A percentile compares a stretch with the other conserved stretches of the same genome.
These are phyloP conservation scores for Mediolabrus comicus DNA, from an alignment of 108 stramenopile genomes.

Conservation along the genomic window DNA sequence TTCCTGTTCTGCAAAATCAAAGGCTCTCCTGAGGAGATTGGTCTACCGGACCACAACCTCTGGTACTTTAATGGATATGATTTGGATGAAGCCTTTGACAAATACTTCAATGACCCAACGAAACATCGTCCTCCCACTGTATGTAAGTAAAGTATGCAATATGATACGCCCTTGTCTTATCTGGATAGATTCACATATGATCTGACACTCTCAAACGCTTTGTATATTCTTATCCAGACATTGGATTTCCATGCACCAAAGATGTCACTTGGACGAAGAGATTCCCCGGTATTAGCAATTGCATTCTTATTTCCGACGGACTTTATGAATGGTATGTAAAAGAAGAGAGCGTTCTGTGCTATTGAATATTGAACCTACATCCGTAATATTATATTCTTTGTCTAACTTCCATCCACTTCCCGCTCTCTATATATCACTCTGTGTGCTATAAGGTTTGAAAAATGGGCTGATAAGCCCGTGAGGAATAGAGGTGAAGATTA, in stretches of 20 bases:
- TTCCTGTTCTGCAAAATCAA: slow-evolving; percentile 45
- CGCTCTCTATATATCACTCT: no score
- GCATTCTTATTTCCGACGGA: slow-evolving; percentile 43
- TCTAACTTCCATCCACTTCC: no score
- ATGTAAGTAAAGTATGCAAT: no score
- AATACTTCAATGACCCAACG: slow-evolving; percentile 31
- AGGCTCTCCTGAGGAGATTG: slow-evolving; percentile 42
- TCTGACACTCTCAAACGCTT: no score
- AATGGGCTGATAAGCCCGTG: slow-evolving; percentile 30
- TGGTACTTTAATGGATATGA: slow-evolving; percentile 52
- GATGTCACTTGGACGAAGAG: slow-evolving; percentile 47
- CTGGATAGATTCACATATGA: no score
- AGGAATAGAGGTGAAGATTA: slow-evolving; percentile 44
- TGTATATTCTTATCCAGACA: no score
- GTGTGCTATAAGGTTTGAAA: slow-evolving; percentile 43
- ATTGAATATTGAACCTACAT: no score
- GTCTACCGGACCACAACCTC: slow-evolving; percentile 38
- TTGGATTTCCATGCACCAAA: slow-evolving; percentile 61
- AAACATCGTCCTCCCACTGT: slow-evolving; percentile 62
- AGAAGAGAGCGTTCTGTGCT: neutral
- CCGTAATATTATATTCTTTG: no score
- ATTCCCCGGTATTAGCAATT: slow-evolving; percentile 43
- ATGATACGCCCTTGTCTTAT: no score
- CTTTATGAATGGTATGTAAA: slow-evolving; percentile 10
- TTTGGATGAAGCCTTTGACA: slow-evolving; percentile 38